Evolutionary conservation across 441 rosid species (phyloP).

Genomic region (Croton setiger): DNA sequence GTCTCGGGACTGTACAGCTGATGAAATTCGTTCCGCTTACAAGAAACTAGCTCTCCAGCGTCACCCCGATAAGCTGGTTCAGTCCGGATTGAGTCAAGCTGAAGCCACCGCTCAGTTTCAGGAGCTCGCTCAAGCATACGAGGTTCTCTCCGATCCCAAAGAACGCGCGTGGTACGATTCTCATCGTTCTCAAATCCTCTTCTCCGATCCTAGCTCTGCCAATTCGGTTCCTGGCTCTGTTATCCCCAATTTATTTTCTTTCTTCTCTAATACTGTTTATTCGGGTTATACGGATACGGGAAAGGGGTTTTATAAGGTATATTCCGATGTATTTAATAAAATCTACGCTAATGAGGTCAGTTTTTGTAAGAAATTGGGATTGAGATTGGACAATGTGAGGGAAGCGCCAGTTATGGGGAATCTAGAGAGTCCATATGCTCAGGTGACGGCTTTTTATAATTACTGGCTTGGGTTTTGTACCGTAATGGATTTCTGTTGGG

Average conservation of each 20-base stretch:
- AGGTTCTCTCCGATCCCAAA: conserved; percentile 83
- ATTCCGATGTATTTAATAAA: conserved; percentile 62
- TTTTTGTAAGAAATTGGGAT: conserved; percentile 58
- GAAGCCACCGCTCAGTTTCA: conserved; percentile 97
- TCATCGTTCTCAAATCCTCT: conserved; percentile 91
- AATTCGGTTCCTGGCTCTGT: conserved; percentile 41
- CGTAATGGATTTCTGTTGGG: conserved; percentile 90
- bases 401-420: conserved; percentile 95
- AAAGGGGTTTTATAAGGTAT: conserved; percentile 82
- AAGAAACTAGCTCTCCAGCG: conserved; percentile 81
- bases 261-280: conserved; percentile 65
- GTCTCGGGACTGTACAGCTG: conserved; percentile 51
- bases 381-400: conserved; percentile 46
- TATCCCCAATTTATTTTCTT: conserved; percentile 71
- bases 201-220: conserved; percentile 54
- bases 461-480: conserved; percentile 84
- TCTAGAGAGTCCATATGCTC: conserved; percentile 61
- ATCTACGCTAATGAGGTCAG: conserved; percentile 61
- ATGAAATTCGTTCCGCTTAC: conserved; percentile 78
- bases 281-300: conserved; percentile 71
- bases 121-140: conserved; percentile 83
- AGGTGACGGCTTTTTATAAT: conserved; percentile 81
- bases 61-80: conserved; percentile 92
- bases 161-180: conserved; percentile 96
- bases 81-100: conserved; percentile 67